A percentile compares a stretch with the other conserved stretches of the same genome.
These are phyloP conservation scores for Amylostereum areolatum DNA, from an alignment of 1,284 basidiomycete genomes.

Conservation along the genomic window DNA sequence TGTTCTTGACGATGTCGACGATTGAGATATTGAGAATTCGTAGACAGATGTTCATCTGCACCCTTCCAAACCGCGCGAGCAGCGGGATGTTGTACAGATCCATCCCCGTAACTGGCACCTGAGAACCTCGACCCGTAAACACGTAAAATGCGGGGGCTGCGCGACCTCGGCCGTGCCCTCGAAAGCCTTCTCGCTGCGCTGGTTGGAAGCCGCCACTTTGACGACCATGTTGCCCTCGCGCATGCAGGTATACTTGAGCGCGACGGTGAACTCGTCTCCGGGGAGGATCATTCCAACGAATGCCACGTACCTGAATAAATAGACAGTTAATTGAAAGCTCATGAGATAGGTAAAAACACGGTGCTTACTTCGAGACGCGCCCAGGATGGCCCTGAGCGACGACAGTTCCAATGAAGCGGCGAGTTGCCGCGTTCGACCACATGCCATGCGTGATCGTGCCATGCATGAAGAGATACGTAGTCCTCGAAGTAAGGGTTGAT, in stretches of 20 bases:
- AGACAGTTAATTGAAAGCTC: slow-evolving; percentile 11
- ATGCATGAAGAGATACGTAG: slow-evolving; percentile 87
- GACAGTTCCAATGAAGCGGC: slow-evolving; percentile 89
- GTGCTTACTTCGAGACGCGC: slow-evolving; percentile 76
- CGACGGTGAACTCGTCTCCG: slow-evolving; percentile 82
- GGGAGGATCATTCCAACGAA: slow-evolving; percentile 99
- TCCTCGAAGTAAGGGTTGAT: slow-evolving; percentile 98
- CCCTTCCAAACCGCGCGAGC: slow-evolving; percentile 97
- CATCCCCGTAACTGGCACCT: slow-evolving; percentile 99
- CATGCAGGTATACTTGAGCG: slow-evolving; percentile 89
- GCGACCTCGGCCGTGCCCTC: slow-evolving; percentile 90
- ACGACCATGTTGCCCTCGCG: slow-evolving; percentile 90
- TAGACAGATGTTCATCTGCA: slow-evolving; percentile 92
- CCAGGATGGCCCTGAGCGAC: slow-evolving; percentile 93
- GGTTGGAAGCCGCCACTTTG: slow-evolving; percentile 86
- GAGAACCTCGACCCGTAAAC: slow-evolving; percentile 98
- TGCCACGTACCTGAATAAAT: slow-evolving; percentile 74
- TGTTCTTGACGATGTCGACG: slow-evolving; percentile 96
- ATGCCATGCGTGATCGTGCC: slow-evolving; percentile 98
- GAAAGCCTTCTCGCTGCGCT: slow-evolving; percentile 84
- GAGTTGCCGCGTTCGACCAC: slow-evolving; percentile 93
- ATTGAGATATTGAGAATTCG: slow-evolving; percentile 98
- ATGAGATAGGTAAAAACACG: slow-evolving; percentile 3
- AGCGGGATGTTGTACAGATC: slow-evolving; percentile 91
- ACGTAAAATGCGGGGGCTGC: slow-evolving; percentile 94